Percentiles rank a stretch among this genome's conserved stretches.
Evolutionary conservation across 768 basidiomycete genomes (phyloP).

Genomic region (Mycena chlorophos): DNA sequence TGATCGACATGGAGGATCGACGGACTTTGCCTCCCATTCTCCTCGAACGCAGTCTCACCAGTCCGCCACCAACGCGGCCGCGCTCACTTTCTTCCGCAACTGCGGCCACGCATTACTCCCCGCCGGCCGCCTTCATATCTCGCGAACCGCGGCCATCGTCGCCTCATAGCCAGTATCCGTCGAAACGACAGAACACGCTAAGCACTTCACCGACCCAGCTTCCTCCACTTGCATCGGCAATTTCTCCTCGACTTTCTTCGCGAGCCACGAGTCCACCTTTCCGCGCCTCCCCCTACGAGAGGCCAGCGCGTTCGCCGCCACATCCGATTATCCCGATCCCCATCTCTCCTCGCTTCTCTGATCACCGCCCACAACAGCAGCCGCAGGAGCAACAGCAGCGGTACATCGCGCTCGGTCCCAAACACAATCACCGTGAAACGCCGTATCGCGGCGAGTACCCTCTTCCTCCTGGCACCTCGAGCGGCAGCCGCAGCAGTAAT

Average conservation of each 20-base stretch:
- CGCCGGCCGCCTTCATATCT: neutral
- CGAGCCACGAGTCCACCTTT: neutral
- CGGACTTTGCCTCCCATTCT: conserved; percentile 13
- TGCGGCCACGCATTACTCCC: neutral
- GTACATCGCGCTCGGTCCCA: no score
- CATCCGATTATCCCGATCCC: neutral
- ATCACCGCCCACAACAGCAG: conserved; percentile 1
- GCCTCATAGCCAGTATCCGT: neutral
- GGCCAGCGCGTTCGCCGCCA: neutral
- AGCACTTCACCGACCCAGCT: neutral
- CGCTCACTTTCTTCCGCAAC: neutral
- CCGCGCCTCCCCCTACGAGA: neutral
- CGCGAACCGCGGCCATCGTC: neutral
- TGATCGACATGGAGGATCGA: conserved; percentile 1
- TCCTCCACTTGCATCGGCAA: no score
- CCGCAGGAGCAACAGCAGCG: no score
- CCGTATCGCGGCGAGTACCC: neutral
- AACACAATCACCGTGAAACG: neutral
- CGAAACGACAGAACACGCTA: neutral
- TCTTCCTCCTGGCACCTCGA: no score
- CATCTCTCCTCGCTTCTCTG: neutral
- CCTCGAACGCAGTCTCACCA: no score
- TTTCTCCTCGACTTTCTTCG: neutral
- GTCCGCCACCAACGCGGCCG: no score
- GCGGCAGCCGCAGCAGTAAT: neutral